These are phyloP conservation scores for Tulasnella sp. DNA, from an alignment of 768 basidiomycete genomes.

Conservation along the genomic window DNA sequence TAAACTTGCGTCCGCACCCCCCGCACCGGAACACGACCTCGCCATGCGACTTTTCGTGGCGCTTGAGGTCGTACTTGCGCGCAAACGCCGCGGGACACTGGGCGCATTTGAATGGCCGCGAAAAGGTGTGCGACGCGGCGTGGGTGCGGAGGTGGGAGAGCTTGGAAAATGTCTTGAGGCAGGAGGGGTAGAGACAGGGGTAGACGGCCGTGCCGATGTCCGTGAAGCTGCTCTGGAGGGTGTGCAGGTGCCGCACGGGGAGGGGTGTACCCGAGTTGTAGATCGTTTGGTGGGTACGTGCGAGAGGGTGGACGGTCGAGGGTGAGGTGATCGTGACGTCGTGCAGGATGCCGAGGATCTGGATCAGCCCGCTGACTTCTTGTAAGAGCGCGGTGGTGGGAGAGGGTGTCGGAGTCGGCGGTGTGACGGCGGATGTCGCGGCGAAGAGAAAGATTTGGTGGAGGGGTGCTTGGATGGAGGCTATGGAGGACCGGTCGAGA, in stretches of 20 bases:
- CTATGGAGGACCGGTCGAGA: slow-evolving; percentile 45
- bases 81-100: slow-evolving; percentile 17
- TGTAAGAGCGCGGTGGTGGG: slow-evolving; percentile 41
- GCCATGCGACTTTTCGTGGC: slow-evolving; percentile 39
- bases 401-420: slow-evolving; percentile 35
- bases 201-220: slow-evolving; percentile 58
- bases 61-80: slow-evolving; percentile 17
- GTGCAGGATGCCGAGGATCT: slow-evolving; percentile 68
- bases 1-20: slow-evolving; percentile 30
- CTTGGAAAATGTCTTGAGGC: slow-evolving; percentile 56
- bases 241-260: slow-evolving; percentile 25
- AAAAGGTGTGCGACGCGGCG: slow-evolving; percentile 55
- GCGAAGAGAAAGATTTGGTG: slow-evolving; percentile 71
- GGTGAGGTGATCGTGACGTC: slow-evolving; percentile 52
- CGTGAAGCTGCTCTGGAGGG: slow-evolving; percentile 20
- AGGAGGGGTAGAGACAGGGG: slow-evolving; percentile 55
- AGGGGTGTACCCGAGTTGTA: slow-evolving; percentile 27
- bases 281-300: slow-evolving; percentile 19
- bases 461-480: slow-evolving; percentile 58
- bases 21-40: slow-evolving; percentile 24
- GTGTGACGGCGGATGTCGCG: slow-evolving; percentile 47
- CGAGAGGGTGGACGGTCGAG: slow-evolving; percentile 28
- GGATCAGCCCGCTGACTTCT: slow-evolving; percentile 69
- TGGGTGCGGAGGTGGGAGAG: slow-evolving; percentile 60
- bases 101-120: slow-evolving; percentile 45